A percentile compares a stretch with the other conserved stretches of the same genome.
Conservation (phyloP, 306 rosid genomes). For the Cicer judaicum region DNA sequence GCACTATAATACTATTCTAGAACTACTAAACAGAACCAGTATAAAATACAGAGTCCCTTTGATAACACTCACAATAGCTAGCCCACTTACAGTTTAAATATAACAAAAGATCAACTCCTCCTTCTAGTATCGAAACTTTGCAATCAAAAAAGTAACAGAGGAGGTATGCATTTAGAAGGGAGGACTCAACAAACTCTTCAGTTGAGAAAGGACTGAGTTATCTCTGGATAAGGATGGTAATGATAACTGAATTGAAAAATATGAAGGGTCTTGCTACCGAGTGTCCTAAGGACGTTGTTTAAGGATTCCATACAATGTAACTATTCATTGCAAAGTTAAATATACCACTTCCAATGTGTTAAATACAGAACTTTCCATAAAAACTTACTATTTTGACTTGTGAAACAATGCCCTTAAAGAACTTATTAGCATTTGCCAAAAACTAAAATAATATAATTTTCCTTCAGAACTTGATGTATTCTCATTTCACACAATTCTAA, state of each 20-base stretch:
- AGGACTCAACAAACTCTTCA: conserved; percentile 29
- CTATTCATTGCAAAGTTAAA: no score
- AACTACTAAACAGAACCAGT: conserved; percentile 26
- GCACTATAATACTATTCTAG: conserved; percentile 29
- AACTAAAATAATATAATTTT: not conserved
- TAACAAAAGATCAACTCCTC: conserved; percentile 8
- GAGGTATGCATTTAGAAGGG: not conserved
- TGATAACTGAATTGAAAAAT: conserved; percentile 8
- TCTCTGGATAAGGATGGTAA: not conserved
- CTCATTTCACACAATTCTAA: conserved; percentile 23
- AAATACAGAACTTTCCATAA: no score
- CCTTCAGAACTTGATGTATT: not conserved
- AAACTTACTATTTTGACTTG: no score
- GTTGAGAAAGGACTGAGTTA: conserved; percentile 32
- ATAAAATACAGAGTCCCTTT: not conserved
- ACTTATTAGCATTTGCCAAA: not conserved
- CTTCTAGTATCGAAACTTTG: conserved; percentile 20
- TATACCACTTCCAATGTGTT: no score
- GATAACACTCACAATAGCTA: conserved; percentile 15
- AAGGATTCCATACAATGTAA: no score
- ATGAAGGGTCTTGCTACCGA: no score
- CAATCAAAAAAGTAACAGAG: not conserved
- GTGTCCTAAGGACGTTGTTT: no score
- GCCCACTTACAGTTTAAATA: conserved; percentile 16
- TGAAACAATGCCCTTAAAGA: no score